Base-by-base conservation (phyloP, 108 stramenopile species). In the Skeletonema tropicum region DNA sequence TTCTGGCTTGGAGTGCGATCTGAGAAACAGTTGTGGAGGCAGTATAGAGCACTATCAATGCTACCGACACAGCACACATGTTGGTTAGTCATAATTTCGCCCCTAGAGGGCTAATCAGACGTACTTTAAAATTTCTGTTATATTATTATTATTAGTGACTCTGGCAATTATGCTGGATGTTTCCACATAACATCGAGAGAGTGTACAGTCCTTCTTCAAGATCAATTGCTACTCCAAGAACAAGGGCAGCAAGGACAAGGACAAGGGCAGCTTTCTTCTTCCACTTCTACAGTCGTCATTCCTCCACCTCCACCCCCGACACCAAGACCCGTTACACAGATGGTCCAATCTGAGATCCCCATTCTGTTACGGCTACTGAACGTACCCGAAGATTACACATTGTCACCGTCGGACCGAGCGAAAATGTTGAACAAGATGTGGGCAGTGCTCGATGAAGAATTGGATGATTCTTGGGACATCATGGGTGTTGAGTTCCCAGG, bases 401-500 rank as follows among this genome's bases (percentile, higher is more conserved):
- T 55, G 2, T 23, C 52, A 8, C 6, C 52, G 5, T 10, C 10
- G 19, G 52, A 55, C 23, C 52, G 52, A 9, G 52, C 9, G 10
- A 23, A 23, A 10, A 55, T 55, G 25, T 23, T 23, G 19, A 23
- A 7, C 9, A 55, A 55, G 23, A 25, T 55, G 6, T 8, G n/a
- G 21, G 52, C 52, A 9, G 2, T 55, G 52, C 19, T 55, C n/a
- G 52, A 55, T 10, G 52, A 55, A 11, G 6, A 21, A 23, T 55
- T 55, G 23, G 52, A 55, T 55, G 52, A 25, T 23, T 7, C 52
- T 55, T 55, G 52, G 52, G 52, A 55, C 23, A n/a, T 55, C 15
- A 7, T 55, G 23, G 2, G 5, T 55, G 52, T 55, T 7, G 52
- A 55, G 19, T 55, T 7, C n/a, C 52, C 52, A 3, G 52, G 52